Conservation (phyloP, 352 stramenopile genomes). For the Pythium aquatile region DNA sequence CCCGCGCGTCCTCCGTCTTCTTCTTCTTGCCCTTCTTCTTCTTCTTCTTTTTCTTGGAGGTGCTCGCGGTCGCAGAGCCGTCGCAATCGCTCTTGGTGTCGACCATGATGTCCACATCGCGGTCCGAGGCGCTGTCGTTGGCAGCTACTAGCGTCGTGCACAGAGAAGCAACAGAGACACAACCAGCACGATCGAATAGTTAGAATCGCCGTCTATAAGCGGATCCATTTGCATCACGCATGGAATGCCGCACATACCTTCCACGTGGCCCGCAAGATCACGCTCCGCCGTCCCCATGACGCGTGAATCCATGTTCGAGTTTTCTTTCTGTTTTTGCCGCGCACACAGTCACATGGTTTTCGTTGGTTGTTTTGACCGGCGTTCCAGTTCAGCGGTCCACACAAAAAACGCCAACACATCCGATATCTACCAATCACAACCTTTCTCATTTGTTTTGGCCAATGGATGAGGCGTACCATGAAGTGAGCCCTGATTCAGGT, state of each 20-base stretch:
- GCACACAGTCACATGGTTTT: conserved; percentile 27
- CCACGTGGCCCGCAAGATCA: conserved; percentile 3
- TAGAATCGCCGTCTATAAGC: neutral
- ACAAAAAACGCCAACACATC: conserved; percentile 6
- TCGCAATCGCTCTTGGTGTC: conserved; percentile 7
- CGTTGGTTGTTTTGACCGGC: conserved; percentile 15
- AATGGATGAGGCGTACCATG: conserved; percentile 11
- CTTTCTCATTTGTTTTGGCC: neutral
- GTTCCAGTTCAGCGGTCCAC: conserved; percentile 11
- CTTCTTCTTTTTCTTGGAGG: conserved; percentile 29
- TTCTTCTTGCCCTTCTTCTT: conserved; percentile 32
- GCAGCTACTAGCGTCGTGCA: neutral
- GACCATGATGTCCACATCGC: neutral
- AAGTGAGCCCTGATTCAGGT: conserved; percentile 3
- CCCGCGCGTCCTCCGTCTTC: neutral
- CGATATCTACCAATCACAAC: conserved; percentile 9
- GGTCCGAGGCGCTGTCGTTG: conserved; percentile 8
- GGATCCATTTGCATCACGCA: too few relatives aligned
- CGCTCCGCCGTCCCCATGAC: neutral
- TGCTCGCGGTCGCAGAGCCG: neutral
- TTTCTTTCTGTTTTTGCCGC: conserved; percentile 11
- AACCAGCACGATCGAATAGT: neutral
- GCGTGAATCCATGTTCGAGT: conserved; percentile 21
- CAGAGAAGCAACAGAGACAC: conserved; percentile 4
- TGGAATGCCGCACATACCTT: neutral